Base-by-base conservation (phyloP, 192 early-diverging fungal genomes). In the Backusella westeae region DNA sequence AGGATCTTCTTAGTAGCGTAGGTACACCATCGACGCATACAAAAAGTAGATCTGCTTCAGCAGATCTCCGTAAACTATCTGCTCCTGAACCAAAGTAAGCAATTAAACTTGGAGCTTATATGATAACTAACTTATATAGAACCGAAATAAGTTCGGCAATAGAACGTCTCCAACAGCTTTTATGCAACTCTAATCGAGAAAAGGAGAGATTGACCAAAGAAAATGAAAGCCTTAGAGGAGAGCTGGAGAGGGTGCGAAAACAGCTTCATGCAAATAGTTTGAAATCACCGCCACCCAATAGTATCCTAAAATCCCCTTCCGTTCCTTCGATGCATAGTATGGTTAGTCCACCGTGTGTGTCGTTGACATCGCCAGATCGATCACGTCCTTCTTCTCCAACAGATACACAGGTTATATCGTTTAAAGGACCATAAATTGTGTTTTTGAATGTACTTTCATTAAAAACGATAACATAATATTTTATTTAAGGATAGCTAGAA, bases 1-100 rank as follows among this genome's bases (percentile, higher is more conserved):
- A 66, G 4, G 87, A 87, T 21, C 63, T 85, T 17, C 17, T 71
- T 4, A n/a, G 3, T 34, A 52, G 38, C 4, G 46, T 71, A 29
- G 41, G 23, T 3, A 26, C 73, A 36, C 35, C 21, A 17, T 53
- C 1, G 2, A 14, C 23, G 3, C 65, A 69, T 7, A 36, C 44
- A 6, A 53, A 69, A 44, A 71, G 56, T 66, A 52, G 73, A 15
- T 59, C 69, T 41, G 73, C 41, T 36, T 78, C 77, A 52, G 35
- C 35, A 5, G 67, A 67, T 75, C 32, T 67, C 12, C 41, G 67
- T 26, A 69, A 41, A 69, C 7, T 68, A 35, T 68, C 67, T 68
- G 5, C 34, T 69, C 67, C n/a, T 23, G 34, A 69, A 3, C 14
- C 42, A 44, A 44, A 44, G 42, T 44, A 44, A 44, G 42, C 32